phyloP scores from a whole-genome alignment of 352 stramenopile species.

The Phytophthora hybrid region DNA sequence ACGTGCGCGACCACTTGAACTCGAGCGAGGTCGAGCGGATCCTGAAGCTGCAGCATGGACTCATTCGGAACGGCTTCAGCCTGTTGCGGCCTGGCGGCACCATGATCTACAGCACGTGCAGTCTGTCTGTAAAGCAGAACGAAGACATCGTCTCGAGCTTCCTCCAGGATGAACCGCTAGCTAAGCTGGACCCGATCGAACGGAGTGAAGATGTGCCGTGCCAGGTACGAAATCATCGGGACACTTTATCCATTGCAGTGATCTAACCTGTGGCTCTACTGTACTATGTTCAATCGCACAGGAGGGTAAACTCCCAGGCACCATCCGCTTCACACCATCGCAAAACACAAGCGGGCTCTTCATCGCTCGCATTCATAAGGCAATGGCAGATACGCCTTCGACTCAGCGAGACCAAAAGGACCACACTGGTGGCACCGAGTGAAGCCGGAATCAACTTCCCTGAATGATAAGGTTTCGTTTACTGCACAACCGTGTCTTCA shows the following conservation, averaged over 20 bases:
- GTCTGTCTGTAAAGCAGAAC: conserved; percentile 93
- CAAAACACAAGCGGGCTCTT: conserved; percentile 79
- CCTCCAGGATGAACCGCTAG: conserved; percentile 56
- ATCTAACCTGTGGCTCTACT: not conserved
- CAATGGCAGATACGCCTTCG: not conserved
- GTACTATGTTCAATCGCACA: conserved; percentile 18
- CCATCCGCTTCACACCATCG: conserved; percentile 78
- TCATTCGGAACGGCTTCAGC: conserved; percentile 89
- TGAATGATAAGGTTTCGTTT: conserved; percentile 11
- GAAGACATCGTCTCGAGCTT: conserved; percentile 92
- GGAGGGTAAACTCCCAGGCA: conserved; percentile 58
- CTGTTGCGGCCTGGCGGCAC: conserved; percentile 87
- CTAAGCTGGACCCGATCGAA: conserved; percentile 51
- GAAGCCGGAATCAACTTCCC: not conserved
- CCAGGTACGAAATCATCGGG: conserved; percentile 36
- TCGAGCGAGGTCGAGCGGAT: conserved; percentile 63
- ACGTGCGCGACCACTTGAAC: conserved; percentile 79
- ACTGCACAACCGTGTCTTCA: not conserved
- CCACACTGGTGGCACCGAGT: not conserved
- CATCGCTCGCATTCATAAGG: conserved; percentile 69
- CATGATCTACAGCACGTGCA: conserved; percentile 97
- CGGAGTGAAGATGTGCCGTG: conserved; percentile 52
- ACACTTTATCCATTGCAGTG: not conserved
- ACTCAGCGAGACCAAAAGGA: not conserved
- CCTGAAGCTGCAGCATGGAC: conserved; percentile 58